These are phyloP conservation scores for Cadophora gregata DNA, from an alignment of 2,329 filamentous ascomycete genomes.

Conservation along the genomic window DNA sequence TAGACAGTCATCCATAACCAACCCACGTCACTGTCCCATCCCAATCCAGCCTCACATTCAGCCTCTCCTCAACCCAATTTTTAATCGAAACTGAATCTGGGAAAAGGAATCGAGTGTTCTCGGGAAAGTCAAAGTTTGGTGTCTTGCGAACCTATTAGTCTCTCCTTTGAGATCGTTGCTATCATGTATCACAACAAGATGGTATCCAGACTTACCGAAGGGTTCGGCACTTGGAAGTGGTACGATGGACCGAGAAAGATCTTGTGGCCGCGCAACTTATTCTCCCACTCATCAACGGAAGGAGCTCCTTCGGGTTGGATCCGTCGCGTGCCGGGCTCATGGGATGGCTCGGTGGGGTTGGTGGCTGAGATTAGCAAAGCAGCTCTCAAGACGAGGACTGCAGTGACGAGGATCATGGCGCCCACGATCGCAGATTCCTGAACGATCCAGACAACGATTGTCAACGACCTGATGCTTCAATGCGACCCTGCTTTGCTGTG, in stretches of 20 bases:
- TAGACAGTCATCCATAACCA: neutral
- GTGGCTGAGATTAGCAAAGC: neutral
- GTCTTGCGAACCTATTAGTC: neutral
- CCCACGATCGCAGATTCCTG: neutral
- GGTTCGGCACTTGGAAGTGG: neutral
- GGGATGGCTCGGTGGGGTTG: neutral
- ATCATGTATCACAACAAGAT: no score
- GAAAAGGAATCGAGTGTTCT: neutral
- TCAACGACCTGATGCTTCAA: no score
- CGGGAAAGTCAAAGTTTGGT: neutral
- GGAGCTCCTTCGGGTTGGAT: neutral
- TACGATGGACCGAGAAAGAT: neutral
- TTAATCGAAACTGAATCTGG: neutral
- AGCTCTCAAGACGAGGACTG: neutral
- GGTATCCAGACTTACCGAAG: neutral
- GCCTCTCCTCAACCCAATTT: constrained; percentile 2
- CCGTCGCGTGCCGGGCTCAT: neutral
- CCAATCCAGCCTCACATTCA: neutral
- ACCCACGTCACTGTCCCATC: neutral
- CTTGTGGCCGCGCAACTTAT: neutral
- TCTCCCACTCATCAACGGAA: neutral
- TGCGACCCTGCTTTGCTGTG: no score
- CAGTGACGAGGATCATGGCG: neutral
- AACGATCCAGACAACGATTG: neutral
- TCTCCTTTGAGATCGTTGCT: no score